Evolutionary conservation across 768 basidiomycete species (phyloP), one percentile per base, ranked within the genome.

Genomic region (Amanita pallidorosea): DNA sequence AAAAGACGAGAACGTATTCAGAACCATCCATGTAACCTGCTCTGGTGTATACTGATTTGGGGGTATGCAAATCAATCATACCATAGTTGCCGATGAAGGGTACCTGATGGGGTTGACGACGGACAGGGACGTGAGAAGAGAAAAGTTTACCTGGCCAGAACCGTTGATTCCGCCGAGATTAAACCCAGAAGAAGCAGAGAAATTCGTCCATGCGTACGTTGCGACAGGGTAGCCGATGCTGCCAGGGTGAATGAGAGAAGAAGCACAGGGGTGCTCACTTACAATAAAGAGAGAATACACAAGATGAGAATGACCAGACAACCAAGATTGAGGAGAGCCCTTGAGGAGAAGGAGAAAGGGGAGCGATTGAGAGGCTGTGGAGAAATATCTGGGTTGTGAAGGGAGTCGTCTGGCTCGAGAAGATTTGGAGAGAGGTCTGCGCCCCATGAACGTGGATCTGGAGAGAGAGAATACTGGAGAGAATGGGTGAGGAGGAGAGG

Each of bases 271-370:
- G 22, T 31, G 8, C 18, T 70, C 76, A 64, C 80, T 66, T 61
- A 85, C 83, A 87, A 86, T 38, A 84, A 70, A 15, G 72, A 65
- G 12, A 82, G 54, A 47, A 78, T 67, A 20, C 67, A 67, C 47
- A 63, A 47, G 23, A 74, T 68, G 12, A 90, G 64, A 45, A 84
- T 51, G 47, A 74, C 53, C 20, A 92, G 68, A 61, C 85, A 90
- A 1, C 88, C 82, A 0, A 88, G 61, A 60, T 93, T 92, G 6
- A 74, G 70, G 46, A 88, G 59, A 35, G 86, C 86, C 66, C 88
- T 70, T 52, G 69, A 60, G 13, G 79, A 79, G 57, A 79, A 72
- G 47, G 74, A 65, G 52, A 75, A 67, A 15, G 67, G 70, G 46
- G 67, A 65, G 52, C 38, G 56, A 44, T 66, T 63, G 27, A 60